Conservation (phyloP, 495 filamentous ascomycete species). For the Penicillium longicatenatum region DNA sequence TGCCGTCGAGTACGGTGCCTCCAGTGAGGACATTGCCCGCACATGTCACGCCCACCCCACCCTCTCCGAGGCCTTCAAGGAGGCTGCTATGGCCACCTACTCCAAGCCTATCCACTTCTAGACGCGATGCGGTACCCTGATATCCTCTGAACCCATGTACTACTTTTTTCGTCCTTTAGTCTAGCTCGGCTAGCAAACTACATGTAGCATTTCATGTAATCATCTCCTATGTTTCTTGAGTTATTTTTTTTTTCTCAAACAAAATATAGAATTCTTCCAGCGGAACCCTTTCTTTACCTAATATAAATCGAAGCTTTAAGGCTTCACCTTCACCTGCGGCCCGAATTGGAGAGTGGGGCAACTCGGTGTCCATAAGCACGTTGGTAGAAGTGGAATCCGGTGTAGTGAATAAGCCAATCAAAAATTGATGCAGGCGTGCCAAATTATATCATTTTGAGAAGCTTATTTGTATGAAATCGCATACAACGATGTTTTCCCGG, state of each 20-base stretch:
- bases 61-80: slow-evolving; percentile 96
- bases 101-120: slow-evolving; percentile 97
- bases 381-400: not conserved
- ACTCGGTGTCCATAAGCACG: not conserved
- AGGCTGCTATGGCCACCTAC: slow-evolving; percentile 98
- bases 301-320: not conserved
- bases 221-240: slow-evolving; percentile 34
- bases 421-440: not conserved
- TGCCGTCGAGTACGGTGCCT: slow-evolving; percentile 94
- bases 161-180: slow-evolving; percentile 38
- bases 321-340: not conserved
- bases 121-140: slow-evolving; percentile 28
- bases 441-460: too few relatives aligned
- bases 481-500: too few relatives aligned
- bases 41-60: slow-evolving; percentile 98
- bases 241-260: slow-evolving; percentile 6
- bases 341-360: not conserved
- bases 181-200: slow-evolving; percentile 46
- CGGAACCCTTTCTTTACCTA: not conserved
- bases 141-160: slow-evolving; percentile 37
- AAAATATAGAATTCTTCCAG: slow-evolving; percentile 7
- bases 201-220: slow-evolving; percentile 51
- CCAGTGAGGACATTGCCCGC: slow-evolving; percentile 89
- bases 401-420: not conserved
- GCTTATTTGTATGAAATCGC: too few relatives aligned